Percentiles rank a stretch among this genome's conserved stretches.
These are phyloP conservation scores for Asterochloris sp. DNA, from an alignment of 139 green algal species.

Conservation along the genomic window DNA sequence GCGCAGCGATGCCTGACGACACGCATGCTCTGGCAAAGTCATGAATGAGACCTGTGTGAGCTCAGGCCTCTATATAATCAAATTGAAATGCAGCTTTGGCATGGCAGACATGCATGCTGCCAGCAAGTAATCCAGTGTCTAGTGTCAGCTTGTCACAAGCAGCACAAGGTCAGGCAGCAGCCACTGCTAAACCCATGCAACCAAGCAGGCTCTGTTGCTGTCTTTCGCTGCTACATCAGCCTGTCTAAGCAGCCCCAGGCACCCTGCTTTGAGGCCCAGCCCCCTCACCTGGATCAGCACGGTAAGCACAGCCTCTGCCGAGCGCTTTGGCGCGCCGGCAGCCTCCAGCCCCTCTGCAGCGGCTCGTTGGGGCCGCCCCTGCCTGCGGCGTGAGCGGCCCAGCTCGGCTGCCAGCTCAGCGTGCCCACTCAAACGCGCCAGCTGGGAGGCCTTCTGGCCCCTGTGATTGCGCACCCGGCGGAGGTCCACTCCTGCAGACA, in stretches of 20 bases:
- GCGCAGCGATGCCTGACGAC: too few relatives aligned
- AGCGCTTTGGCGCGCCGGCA: neutral
- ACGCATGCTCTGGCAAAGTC: too few relatives aligned
- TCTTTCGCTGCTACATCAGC: too few relatives aligned
- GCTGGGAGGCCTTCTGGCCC: constrained; percentile 26
- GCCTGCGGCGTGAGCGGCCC: neutral
- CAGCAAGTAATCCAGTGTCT: too few relatives aligned
- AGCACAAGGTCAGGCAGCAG: neutral
- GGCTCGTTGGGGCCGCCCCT: neutral
- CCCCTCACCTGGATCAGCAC: constrained; percentile 8
- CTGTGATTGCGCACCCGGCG: constrained; percentile 19
- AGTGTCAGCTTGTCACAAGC: neutral
- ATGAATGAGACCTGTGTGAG: too few relatives aligned
- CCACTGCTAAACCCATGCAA: neutral
- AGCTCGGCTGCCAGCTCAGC: constrained; percentile 14
- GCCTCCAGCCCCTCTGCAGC: neutral
- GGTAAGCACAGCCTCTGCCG: constrained; percentile 8
- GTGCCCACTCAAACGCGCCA: constrained; percentile 21
- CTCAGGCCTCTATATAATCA: too few relatives aligned
- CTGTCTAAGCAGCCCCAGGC: too few relatives aligned
- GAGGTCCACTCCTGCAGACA: constrained; percentile 24
- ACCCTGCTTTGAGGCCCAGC: too few relatives aligned
- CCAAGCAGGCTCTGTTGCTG: too few relatives aligned
- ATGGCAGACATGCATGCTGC: too few relatives aligned
- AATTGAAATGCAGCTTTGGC: too few relatives aligned